Evolutionary conservation across 2,329 filamentous ascomycete genomes (phyloP), one percentile per base, ranked within the genome.

Genomic region (Chaetomium strumarium): DNA sequence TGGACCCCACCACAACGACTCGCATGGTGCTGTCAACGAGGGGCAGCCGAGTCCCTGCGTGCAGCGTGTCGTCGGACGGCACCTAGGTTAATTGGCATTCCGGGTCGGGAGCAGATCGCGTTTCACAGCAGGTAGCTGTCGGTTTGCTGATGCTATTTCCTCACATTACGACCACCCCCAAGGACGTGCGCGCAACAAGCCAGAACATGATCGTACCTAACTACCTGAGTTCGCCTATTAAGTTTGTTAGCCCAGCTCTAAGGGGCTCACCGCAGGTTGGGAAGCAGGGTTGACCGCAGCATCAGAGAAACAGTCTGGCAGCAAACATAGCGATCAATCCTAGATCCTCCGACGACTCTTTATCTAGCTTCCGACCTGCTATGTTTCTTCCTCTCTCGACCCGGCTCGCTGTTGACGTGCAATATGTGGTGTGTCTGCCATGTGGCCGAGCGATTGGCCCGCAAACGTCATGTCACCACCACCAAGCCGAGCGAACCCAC

Each of bases 401-500:
- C 52, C 57, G 52, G 41, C 52, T 46, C 33, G 38, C 49, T 49
- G 43, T 42, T 41, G 30, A 45, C 34, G 40, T 48, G 24, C 39
- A 29, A 48, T 11, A 17, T 24, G 41, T 36, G 19, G 40, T 29
- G 19, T 19, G n/a, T 45, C 34, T n/a, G 37, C 58, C 70, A 73
- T 73, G 71, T 73, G 71, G 66, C 63, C 62, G 64, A 72, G 67
- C 61, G 62, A 73, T 73, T 73, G 71, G 71, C 57, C 66, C 63
- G 66, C 62, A 60, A 61, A 51, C 39, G 36, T 54, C 58, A 56
- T 53, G 33, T 37, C 44, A 37, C 19, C 42, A 37, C 19, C 42
- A 24, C 11, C 31, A 40, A 46, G 49, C 43, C 49, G 4, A 24
- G 11, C 31, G 33, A 46, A 43, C 43, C 49, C 43, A 46, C 37